These are phyloP conservation scores for Cucumis hystrix DNA, from an alignment of 306 rosid genomes.

Conservation along the genomic window DNA sequence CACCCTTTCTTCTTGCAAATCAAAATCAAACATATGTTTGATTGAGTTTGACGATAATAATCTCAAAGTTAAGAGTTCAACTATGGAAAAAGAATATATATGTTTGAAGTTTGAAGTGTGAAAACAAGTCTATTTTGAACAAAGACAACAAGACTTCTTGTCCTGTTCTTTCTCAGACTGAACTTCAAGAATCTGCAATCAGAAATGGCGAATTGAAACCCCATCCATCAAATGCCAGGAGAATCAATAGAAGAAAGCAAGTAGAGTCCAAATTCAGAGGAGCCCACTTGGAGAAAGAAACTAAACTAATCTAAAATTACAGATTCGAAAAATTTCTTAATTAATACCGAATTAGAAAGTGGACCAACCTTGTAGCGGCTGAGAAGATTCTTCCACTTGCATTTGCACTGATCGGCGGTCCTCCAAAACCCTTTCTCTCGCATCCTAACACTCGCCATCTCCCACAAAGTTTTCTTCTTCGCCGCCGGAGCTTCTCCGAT, in stretches of 20 bases:
- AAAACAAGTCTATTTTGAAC: background rate
- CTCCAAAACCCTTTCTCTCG: conserved; percentile 47
- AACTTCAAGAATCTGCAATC: background rate
- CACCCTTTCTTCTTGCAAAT: background rate
- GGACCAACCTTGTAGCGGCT: conserved; percentile 70
- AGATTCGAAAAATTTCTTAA: background rate
- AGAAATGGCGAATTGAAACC: background rate
- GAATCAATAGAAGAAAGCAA: background rate
- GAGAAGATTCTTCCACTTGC: conserved; percentile 94
- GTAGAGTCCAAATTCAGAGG: background rate
- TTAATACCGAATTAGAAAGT: background rate
- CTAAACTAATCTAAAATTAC: background rate
- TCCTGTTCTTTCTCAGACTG: background rate
- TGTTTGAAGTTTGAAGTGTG: too few relatives aligned
- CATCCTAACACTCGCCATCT: conserved; percentile 59
- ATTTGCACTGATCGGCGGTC: conserved; percentile 86
- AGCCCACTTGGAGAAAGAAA: background rate
- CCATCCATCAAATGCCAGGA: background rate
- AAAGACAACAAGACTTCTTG: background rate
- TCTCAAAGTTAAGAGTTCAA: too few relatives aligned
- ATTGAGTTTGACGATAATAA: too few relatives aligned
- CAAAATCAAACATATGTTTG: background rate
- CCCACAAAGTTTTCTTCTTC: conserved; percentile 79
- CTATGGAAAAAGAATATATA: too few relatives aligned
- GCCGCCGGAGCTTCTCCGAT: conserved; percentile 17